Base-by-base conservation (phyloP, 1,284 basidiomycete species). In the Sporisorium iseilematis-ciliati region DNA sequence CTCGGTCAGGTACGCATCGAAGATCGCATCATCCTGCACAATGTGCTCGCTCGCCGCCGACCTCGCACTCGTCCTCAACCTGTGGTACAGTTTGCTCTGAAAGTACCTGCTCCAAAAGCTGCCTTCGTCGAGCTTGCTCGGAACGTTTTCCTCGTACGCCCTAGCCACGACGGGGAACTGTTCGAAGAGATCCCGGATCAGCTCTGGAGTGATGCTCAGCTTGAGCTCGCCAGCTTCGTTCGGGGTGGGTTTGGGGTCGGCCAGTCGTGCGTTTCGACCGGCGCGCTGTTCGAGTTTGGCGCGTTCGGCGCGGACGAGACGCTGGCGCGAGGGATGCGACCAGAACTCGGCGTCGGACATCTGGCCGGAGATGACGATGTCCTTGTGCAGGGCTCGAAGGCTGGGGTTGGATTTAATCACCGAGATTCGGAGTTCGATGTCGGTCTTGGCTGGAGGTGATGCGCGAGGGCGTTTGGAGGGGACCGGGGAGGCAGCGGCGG, bases 31-130 rank as follows among this genome's bases (percentile, higher is more conserved):
- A 64, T 93, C 93, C 83, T 92, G 92, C 57, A 94, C 91, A 16
- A 93, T 91, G 81, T 93, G 91, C 80, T 94, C 92, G 8, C 91
- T 88, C 16, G 91, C 92, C 1, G 92, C 91, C 7, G 92, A 93
- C 46, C 95, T 90, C 66, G 95, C 94, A 29, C 93, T 95, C 1
- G 96, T 95, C 40, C 94, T 91, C 85, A 98, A 93, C 2, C 92
- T 91, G 82, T 97, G 93, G 88, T 97, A 98, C 10, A 99, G 88
- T 81, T 92, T 94, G 11, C 93, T 95, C 78, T 93, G 92, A 84
- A 99, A 98, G 87, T 98, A 99, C 40, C 96, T 90, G 75, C 90
- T 91, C 97, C 97, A 99, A 83, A 99, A 99, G 71, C 94, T 91
- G 63, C 90, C 91, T 85, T 97, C 94, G 31, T 90, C 90, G 48